A percentile compares a stretch with the other conserved stretches of the same genome.
Evolutionary conservation across 108 stramenopile genomes (phyloP).

Genomic region (Fistulifera solaris): DNA sequence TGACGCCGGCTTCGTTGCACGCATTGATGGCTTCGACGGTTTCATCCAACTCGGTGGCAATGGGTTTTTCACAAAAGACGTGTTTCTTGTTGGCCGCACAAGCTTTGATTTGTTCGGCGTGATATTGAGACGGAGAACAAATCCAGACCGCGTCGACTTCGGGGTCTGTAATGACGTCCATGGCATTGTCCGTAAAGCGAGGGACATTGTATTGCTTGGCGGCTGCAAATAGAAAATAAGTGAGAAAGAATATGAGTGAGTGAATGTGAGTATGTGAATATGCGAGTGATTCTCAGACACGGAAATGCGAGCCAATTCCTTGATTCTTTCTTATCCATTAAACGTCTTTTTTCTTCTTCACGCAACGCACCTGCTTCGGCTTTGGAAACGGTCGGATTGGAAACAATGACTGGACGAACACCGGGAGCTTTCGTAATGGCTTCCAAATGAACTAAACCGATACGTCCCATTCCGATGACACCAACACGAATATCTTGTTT

Average conservation of each 20-base stretch:
- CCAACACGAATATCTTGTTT: constrained; percentile 72
- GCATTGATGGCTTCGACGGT: constrained; percentile 94
- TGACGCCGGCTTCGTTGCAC: constrained; percentile 85
- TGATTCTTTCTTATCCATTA: too few relatives aligned
- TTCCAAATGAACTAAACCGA: constrained; percentile 91
- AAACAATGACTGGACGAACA: constrained; percentile 70
- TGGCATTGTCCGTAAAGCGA: constrained; percentile 76
- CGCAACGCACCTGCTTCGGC: constrained; percentile 68
- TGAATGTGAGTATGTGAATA: background rate
- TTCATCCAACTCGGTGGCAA: constrained; percentile 89
- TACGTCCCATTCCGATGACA: constrained; percentile 93
- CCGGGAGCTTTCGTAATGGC: constrained; percentile 87
- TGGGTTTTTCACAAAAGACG: constrained; percentile 95
- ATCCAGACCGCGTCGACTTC: constrained; percentile 97
- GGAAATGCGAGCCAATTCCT: too few relatives aligned
- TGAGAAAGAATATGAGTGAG: background rate
- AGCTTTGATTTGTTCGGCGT: constrained; percentile 91
- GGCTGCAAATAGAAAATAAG: constrained; percentile 22
- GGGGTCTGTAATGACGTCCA: constrained; percentile 89
- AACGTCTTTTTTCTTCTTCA: background rate
- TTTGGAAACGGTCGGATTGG: constrained; percentile 92
- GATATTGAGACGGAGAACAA: constrained; percentile 87
- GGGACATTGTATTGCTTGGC: constrained; percentile 80
- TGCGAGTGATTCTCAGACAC: too few relatives aligned
- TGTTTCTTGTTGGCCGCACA: constrained; percentile 88